phyloP scores from a whole-genome alignment of 805 yeast species.

The Scheffersomyces ergatensis region DNA sequence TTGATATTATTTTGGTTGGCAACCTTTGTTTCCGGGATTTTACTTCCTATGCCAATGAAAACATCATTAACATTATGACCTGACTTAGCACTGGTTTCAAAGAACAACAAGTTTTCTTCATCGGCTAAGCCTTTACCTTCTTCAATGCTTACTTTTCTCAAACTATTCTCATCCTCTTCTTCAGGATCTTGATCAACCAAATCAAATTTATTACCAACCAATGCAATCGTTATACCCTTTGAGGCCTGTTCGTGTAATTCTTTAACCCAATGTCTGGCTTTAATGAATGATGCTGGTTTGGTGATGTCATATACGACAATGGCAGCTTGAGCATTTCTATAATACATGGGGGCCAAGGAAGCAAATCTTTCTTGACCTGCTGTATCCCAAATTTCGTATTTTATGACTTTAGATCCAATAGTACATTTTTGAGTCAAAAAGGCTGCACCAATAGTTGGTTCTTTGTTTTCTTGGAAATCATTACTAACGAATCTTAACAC shows the following conservation, averaged over 20 bases:
- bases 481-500: slow-evolving; percentile 91
- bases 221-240: slow-evolving; percentile 87
- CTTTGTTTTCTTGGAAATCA: slow-evolving; percentile 96
- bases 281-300: slow-evolving; percentile 89
- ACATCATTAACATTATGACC: slow-evolving; percentile 88
- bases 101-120: slow-evolving; percentile 86
- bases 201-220: slow-evolving; percentile 92
- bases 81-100: slow-evolving; percentile 93
- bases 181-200: slow-evolving; percentile 56
- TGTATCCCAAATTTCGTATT: slow-evolving; percentile 94
- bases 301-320: slow-evolving; percentile 94
- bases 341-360: slow-evolving; percentile 93
- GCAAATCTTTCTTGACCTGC: slow-evolving; percentile 99
- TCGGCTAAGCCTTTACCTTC: slow-evolving; percentile 88
- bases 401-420: slow-evolving; percentile 80
- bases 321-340: slow-evolving; percentile 96
- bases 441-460: slow-evolving; percentile 98
- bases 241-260: slow-evolving; percentile 94
- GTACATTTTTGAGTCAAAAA: slow-evolving; percentile 91
- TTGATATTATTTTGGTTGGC: slow-evolving; percentile 57
- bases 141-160: slow-evolving; percentile 76
- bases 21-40: slow-evolving; percentile 58
- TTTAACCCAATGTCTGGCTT: slow-evolving; percentile 97
- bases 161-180: slow-evolving; percentile 41
- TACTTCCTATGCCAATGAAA: slow-evolving; percentile 83